Base-by-base conservation (phyloP, 371 early-diverging fungal genomes). In the Circinella umbellata region DNA sequence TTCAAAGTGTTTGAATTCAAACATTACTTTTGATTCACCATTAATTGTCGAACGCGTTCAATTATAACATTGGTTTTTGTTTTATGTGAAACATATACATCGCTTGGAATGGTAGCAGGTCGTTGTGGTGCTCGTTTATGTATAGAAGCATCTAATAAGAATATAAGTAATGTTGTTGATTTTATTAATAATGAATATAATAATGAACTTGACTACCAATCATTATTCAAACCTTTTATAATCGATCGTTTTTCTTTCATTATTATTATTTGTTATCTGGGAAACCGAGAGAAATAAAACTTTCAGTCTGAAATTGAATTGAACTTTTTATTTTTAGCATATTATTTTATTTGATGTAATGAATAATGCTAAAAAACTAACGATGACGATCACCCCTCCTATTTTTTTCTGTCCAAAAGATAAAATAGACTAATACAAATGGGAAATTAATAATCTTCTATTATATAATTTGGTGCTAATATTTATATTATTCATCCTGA, bases 41-140 rank as follows among this genome's bases (percentile, higher is more conserved):
- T 80, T 10, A 90, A 67, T 54, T 78, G 79, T 54, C 71, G 80
- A 4, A 83, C 80, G 39, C 87, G 79, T 67, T 75, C 73, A 13
- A 81, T 69, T 20, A 80, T 72, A 37, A 81, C 75, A 60, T 53
- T 18, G 68, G 76, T 60, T 73, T 84, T 69, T 35, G 81, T 84
- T 60, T 85, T 87, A 7, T 76, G 72, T 1, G 88, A 87, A 57
- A 89, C 80, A 73, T 88, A 90, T 61, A 90, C 84, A 68, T 90
- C 89, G 14, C 75, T 87, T 11, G 61, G 62, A 8, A 51, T 36
- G 9, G 68, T 37, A 35, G 68, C 68, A n/a, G 68, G 68, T 37
- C 68, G 61, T 27, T 62, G 68, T 10, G 68, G 68, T 2, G 62
- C 38, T 11, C 68, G 68, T 39, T 68, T 68, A 57, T 57, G 57